Conservation (phyloP, 73 alveolate species). For the Durusdinium trenchii region DNA sequence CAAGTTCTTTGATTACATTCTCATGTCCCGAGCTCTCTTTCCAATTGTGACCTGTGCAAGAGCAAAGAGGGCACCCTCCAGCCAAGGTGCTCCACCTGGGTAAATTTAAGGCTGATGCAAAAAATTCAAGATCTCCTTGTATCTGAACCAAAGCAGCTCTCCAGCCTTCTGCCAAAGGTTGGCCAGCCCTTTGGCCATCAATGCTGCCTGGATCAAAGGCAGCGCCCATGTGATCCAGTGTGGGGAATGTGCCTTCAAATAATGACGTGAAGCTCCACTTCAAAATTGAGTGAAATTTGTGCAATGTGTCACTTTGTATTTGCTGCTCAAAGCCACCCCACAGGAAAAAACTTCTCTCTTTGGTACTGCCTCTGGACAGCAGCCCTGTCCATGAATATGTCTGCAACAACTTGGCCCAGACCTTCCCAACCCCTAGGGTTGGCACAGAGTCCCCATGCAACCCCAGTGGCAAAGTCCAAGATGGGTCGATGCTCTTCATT, state of each 20-base stretch:
- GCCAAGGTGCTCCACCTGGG: neutral
- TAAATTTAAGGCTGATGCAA: neutral
- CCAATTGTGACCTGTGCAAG: neutral
- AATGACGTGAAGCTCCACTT: neutral
- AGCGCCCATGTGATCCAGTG: neutral
- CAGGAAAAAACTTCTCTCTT: neutral
- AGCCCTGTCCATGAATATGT: neutral
- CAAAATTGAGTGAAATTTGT: neutral
- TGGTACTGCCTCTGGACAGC: neutral
- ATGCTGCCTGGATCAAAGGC: neutral
- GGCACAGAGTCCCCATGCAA: constrained; percentile 8
- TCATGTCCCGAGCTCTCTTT: neutral
- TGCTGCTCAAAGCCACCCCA: neutral
- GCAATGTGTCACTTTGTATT: neutral
- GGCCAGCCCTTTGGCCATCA: neutral
- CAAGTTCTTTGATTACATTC: neutral
- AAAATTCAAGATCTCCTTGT: neutral
- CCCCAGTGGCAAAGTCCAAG: neutral
- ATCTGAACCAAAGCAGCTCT: neutral
- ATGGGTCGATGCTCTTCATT: neutral
- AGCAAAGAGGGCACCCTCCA: neutral
- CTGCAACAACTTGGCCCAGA: neutral
- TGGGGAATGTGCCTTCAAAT: neutral
- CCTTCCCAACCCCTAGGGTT: neutral
- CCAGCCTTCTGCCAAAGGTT: neutral